Conservation (phyloP, 2,329 filamentous ascomycete species). For the Lasiodiplodia gonubiensis region DNA sequence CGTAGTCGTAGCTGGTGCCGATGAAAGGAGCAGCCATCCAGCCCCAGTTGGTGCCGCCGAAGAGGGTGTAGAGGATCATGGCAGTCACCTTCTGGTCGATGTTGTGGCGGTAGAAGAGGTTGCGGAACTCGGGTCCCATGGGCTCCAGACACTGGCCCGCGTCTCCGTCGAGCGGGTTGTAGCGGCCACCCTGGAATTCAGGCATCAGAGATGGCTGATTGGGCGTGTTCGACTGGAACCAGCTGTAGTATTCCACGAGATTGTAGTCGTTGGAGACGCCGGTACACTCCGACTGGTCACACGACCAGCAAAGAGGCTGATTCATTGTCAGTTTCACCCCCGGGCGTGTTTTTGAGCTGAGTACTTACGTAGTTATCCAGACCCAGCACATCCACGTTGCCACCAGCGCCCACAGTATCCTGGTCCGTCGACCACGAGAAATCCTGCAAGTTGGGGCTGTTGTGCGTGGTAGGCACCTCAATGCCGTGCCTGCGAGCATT, state of each 20-base stretch:
- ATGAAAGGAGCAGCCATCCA: conserved; percentile 63
- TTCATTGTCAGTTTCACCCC: background rate
- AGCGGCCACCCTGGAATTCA: conserved; percentile 65
- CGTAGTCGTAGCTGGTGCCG: conserved; percentile 68
- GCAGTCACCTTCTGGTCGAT: conserved; percentile 65
- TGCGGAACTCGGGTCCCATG: conserved; percentile 65
- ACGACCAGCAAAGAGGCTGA: conserved; percentile 62
- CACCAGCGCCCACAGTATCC: conserved; percentile 53
- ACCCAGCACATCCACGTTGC: conserved; percentile 61
- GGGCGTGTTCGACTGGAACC: conserved; percentile 50
- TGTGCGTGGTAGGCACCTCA: conserved; percentile 62
- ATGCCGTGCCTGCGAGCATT: conserved; percentile 62
- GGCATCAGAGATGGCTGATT: conserved; percentile 62
- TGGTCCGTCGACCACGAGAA: conserved; percentile 67
- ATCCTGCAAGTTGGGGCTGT: conserved; percentile 61
- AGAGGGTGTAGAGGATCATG: conserved; percentile 69
- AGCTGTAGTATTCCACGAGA: conserved; percentile 54
- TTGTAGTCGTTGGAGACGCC: conserved; percentile 64
- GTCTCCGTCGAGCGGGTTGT: conserved; percentile 67
- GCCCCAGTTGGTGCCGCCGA: conserved; percentile 69
- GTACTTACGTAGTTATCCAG: conserved; percentile 54
- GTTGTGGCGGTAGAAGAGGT: conserved; percentile 68
- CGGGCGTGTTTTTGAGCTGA: too few relatives aligned
- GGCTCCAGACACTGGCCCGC: conserved; percentile 60
- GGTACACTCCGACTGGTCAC: conserved; percentile 66